phyloP scores from a whole-genome alignment of 2,329 filamentous ascomycete genomes.

The Alternaria postmessia region DNA sequence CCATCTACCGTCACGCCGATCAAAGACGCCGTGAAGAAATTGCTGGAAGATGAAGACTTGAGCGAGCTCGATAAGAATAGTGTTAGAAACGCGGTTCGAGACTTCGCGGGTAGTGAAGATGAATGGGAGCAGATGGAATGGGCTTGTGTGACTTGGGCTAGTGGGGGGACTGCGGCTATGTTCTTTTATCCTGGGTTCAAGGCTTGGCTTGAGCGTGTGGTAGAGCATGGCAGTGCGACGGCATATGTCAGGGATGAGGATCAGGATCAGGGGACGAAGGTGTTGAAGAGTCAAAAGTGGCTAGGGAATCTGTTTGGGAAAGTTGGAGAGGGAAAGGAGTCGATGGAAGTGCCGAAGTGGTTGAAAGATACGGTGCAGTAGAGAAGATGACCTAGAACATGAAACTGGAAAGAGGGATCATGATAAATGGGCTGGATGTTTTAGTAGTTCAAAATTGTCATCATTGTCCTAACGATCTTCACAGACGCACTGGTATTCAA shows the following conservation, averaged over 20 bases:
- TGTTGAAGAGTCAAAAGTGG: neutral
- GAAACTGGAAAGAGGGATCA: neutral
- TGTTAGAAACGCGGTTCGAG: neutral
- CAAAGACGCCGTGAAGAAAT: neutral
- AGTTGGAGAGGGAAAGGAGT: too few species aligned
- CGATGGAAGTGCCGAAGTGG: neutral
- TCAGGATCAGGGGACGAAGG: too few species aligned
- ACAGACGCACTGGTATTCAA: neutral
- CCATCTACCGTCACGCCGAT: neutral
- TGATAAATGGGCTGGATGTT: too few species aligned
- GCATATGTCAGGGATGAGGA: neutral
- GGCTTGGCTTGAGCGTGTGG: neutral
- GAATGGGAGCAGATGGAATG: neutral
- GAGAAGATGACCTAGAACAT: neutral
- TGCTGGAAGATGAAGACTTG: neutral
- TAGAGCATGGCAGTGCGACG: neutral
- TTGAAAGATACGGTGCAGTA: neutral
- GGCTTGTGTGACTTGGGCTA: neutral
- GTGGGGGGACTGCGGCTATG: neutral
- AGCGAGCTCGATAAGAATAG: neutral
- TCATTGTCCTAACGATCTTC: neutral
- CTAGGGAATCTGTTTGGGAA: neutral
- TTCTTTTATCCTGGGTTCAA: neutral
- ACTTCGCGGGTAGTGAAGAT: neutral
- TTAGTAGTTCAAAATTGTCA: accelerated